Base-by-base conservation (phyloP, 2,329 filamentous ascomycete genomes). In the Esteya vermicola region DNA sequence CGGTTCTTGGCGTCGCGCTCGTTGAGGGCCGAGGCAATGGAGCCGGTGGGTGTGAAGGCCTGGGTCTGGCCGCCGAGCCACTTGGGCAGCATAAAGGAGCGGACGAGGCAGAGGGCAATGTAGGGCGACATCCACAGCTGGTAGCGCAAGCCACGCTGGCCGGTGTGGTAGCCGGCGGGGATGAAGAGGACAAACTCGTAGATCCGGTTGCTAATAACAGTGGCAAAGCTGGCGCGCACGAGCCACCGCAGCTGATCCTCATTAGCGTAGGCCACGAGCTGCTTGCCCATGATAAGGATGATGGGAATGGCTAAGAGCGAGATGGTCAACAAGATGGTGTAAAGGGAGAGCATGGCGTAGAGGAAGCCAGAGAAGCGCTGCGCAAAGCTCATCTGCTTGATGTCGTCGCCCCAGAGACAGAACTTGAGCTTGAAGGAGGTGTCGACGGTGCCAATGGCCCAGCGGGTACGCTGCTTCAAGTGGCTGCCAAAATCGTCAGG, bases 21-120 rank as follows among this genome's bases (percentile, higher is more conserved):
- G 45, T 76, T 70, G 27, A 78, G 58, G 1, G 63, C 62, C 3
- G 67, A 70, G 22, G 62, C 58, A 6, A 76, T 57, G 9, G 70
- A 74, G 8, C 74, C 74, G 1, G 74, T 74, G 0, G 74, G 66
- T 48, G 71, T 72, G 59, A 78, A 78, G 22, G 68, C 71, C 51
- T 71, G 66, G 0, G 64, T 55, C 50, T 70, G 61, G 16, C 72
- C 74, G 9, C 74, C 75, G 14, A 78, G 65, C 72, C 72, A 76
- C 3, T 51, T 64, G 14, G 72, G 72, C 3, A 77, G 59, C n/a
- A 76, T 48, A 50, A 77, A 77, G 1, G 70, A 64, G 2, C 70
- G 69, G 38, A 75, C 55, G 36, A 77, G 64, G 48, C 66, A 70
- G 13, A 74, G 59, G 0, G 25, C 32, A 25, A 48, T 48, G 38